Evolutionary conservation across 2,329 filamentous ascomycete species (phyloP).

Genomic region (Helicocarpus griseus): DNA sequence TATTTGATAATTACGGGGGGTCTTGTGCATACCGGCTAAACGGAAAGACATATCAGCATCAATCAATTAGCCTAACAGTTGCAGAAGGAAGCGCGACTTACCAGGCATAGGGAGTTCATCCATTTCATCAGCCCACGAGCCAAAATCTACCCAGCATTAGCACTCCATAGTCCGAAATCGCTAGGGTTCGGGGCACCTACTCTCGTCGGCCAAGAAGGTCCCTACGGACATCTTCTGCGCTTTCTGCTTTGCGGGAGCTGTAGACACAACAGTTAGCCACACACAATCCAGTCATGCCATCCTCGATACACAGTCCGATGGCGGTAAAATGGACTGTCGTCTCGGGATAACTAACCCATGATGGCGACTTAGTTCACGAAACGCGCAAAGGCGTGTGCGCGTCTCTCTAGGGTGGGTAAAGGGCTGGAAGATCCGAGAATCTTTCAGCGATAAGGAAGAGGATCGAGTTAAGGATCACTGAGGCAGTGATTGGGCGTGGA

Average conservation of each 20-base stretch:
- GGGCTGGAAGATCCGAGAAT: slow-evolving; percentile 16
- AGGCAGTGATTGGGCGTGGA: slow-evolving; percentile 11
- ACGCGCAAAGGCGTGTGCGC: slow-evolving; percentile 33
- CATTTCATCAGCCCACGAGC: slow-evolving; percentile 99
- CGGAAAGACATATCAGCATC: slow-evolving; percentile 14
- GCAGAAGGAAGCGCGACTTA: slow-evolving; percentile 39
- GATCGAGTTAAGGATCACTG: slow-evolving; percentile 15
- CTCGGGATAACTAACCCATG: slow-evolving; percentile 41
- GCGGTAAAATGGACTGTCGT: slow-evolving; percentile 1
- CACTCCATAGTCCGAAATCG: slow-evolving; percentile 11
- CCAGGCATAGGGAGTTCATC: slow-evolving; percentile 70
- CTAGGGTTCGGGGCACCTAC: slow-evolving; percentile 46
- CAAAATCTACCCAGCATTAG: slow-evolving; percentile 48
- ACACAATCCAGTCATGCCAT: not conserved
- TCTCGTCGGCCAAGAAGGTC: slow-evolving; percentile 86
- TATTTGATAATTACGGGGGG: not conserved
- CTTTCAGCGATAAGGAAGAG: slow-evolving; percentile 14
- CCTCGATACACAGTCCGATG: not conserved
- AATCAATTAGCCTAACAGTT: slow-evolving; percentile 4
- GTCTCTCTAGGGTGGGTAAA: slow-evolving; percentile 24
- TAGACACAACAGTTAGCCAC: slow-evolving; percentile 15
- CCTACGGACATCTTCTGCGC: slow-evolving; percentile 95
- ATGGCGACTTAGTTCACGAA: slow-evolving; percentile 42
- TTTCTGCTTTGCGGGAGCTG: slow-evolving; percentile 89
- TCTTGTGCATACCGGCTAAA: slow-evolving; percentile 7